Conservation (phyloP, 2,329 filamentous ascomycete species). For the Penicillium sp. region DNA sequence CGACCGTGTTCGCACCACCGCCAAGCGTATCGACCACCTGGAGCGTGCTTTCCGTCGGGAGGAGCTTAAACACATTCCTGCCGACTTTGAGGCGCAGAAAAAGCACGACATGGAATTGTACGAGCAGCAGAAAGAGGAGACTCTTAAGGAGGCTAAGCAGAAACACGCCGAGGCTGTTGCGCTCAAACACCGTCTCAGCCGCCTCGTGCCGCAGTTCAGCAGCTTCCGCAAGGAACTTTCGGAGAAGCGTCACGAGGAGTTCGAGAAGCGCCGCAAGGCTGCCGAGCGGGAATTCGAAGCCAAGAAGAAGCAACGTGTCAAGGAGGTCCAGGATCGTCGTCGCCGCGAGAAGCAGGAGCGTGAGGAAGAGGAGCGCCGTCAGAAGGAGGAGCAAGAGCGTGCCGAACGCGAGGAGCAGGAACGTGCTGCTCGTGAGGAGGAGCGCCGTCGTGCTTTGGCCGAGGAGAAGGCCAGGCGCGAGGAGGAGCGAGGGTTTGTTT, state of each 20-base stretch:
- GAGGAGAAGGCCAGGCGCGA: slow-evolving; percentile 65
- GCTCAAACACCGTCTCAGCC: slow-evolving; percentile 85
- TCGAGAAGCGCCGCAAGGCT: slow-evolving; percentile 87
- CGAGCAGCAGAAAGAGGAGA: slow-evolving; percentile 73
- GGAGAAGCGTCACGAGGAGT: slow-evolving; percentile 87
- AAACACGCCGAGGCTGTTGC: slow-evolving; percentile 92
- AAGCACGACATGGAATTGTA: slow-evolving; percentile 75
- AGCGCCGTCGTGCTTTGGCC: slow-evolving; percentile 68
- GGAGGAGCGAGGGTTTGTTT: slow-evolving; percentile 57
- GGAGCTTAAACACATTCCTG: slow-evolving; percentile 84
- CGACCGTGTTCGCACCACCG: slow-evolving; percentile 84
- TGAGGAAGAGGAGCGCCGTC: slow-evolving; percentile 76
- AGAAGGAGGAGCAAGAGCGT: slow-evolving; percentile 82
- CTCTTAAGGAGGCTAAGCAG: slow-evolving; percentile 71
- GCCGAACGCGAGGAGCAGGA: slow-evolving; percentile 79
- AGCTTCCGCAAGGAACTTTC: slow-evolving; percentile 77
- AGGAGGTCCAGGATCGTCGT: slow-evolving; percentile 80
- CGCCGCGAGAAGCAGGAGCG: slow-evolving; percentile 78
- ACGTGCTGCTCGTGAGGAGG: slow-evolving; percentile 73
- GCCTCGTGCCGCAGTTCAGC: slow-evolving; percentile 82
- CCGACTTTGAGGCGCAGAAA: slow-evolving; percentile 81
- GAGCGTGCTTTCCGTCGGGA: slow-evolving; percentile 96
- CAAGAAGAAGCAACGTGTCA: slow-evolving; percentile 82
- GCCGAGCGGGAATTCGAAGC: slow-evolving; percentile 91
- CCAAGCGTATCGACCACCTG: slow-evolving; percentile 93